These are phyloP conservation scores for Rhizopus sp. DNA, from an alignment of 371 early-diverging fungal species.

Conservation along the genomic window DNA sequence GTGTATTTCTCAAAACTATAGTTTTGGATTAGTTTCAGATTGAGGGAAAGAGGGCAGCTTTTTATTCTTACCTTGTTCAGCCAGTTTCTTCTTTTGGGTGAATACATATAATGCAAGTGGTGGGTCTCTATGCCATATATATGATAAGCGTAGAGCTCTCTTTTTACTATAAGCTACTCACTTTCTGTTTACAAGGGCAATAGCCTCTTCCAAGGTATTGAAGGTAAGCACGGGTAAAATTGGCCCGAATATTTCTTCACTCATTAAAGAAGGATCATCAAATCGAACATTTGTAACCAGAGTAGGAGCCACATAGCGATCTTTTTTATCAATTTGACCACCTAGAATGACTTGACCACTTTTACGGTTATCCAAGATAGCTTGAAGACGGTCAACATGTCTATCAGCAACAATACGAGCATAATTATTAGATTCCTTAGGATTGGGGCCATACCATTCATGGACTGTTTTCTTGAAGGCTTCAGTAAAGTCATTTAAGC, in stretches of 20 bases:
- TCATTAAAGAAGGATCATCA: conserved; percentile 35
- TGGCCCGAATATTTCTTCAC: conserved; percentile 80
- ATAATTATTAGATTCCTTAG: conserved; percentile 55
- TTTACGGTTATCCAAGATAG: conserved; percentile 52
- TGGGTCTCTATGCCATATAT: conserved; percentile 34
- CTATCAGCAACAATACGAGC: conserved; percentile 72
- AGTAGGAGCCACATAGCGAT: conserved; percentile 31
- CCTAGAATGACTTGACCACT: conserved; percentile 58
- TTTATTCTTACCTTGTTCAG: conserved; percentile 25
- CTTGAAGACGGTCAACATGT: conserved; percentile 72
- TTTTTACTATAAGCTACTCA: conserved; percentile 8
- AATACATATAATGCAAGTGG: conserved; percentile 78
- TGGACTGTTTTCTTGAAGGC: conserved; percentile 54
- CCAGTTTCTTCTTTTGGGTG: conserved; percentile 44
- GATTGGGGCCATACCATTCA: conserved; percentile 56
- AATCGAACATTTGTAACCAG: conserved; percentile 24
- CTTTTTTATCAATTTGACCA: conserved; percentile 31
- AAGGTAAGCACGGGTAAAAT: conserved; percentile 81
- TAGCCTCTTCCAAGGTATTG: conserved; percentile 71
- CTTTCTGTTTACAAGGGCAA: conserved; percentile 62
- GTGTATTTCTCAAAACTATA: conserved; percentile 59
- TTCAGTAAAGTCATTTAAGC: conserved; percentile 49
- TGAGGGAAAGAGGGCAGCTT: background rate
- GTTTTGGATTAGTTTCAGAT: background rate
- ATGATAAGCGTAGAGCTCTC: background rate